Conservation (phyloP, 805 yeast species). For the Metschnikowia sp. region DNA sequence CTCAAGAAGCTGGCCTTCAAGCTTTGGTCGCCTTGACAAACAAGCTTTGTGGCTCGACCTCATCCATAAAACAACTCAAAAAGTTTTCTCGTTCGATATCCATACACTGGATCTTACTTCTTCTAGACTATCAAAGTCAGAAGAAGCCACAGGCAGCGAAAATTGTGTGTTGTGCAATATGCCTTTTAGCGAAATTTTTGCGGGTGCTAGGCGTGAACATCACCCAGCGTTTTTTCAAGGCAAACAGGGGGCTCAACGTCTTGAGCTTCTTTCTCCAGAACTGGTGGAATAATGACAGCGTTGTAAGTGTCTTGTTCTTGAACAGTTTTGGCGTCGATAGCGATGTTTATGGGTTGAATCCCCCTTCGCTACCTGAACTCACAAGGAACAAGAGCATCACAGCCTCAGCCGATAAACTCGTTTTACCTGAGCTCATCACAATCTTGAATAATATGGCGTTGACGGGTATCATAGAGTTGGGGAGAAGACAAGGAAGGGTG, state of each 20-base stretch:
- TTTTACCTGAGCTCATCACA: constrained; percentile 47
- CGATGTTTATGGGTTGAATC: not conserved
- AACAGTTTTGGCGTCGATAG: constrained; percentile 45
- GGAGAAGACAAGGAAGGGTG: constrained; percentile 29
- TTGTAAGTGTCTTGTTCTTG: constrained; percentile 40
- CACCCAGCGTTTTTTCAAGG: constrained; percentile 46
- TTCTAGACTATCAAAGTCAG: constrained; percentile 37
- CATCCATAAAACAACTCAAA: constrained; percentile 37
- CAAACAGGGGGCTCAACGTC: constrained; percentile 49
- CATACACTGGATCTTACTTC: constrained; percentile 60
- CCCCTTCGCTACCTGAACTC: constrained; percentile 8
- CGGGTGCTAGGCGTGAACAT: constrained; percentile 44
- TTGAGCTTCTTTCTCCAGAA: constrained; percentile 42
- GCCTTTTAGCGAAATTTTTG: constrained; percentile 50
- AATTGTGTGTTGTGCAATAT: constrained; percentile 38
- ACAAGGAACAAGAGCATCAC: constrained; percentile 4
- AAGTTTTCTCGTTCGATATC: constrained; percentile 53
- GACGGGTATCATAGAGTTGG: constrained; percentile 29
- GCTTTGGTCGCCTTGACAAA: constrained; percentile 31
- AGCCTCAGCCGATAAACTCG: not conserved
- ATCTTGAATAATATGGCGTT: constrained; percentile 30
- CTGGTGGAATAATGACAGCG: constrained; percentile 48
- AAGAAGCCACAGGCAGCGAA: constrained; percentile 21
- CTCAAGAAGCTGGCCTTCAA: constrained; percentile 34
- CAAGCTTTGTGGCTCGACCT: constrained; percentile 39